Evolutionary conservation across 2,329 filamentous ascomycete species (phyloP), one percentile per base, ranked within the genome.

Genomic region (Paecilomyces formosus): DNA sequence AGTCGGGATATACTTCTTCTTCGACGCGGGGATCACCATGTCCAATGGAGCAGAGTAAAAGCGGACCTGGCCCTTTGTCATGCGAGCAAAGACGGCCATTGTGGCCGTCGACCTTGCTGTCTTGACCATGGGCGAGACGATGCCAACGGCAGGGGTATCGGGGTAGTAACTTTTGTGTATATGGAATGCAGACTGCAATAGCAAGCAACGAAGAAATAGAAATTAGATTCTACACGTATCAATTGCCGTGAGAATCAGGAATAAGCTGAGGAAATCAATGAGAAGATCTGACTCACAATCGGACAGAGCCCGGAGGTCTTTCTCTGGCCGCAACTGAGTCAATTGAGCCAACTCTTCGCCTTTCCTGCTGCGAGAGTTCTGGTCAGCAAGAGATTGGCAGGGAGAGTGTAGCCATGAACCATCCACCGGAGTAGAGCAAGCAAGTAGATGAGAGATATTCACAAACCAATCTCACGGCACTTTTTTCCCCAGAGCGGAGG

Each of bases 1-100:
- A 1, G 85, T 87, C 8, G 94, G 92, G 55, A 97, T 85, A 75
- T 96, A 97, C 76, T 95, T 95, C 74, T 88, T 84, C 80, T 97
- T 99, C 60, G 88, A 84, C 15, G 84, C 82, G 1, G 92, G 92
- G 59, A 96, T 82, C 50, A 75, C 72, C 62, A 72, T 72, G 61
- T 80, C 77, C 45, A 78, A 59, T 4, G 76, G 76, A 49, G 77
- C 75, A 56, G 78, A 78, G 66, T 79, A 80, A 60, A 68, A 65
- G 58, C 76, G 71, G 57, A 75, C 67, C 58, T 77, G 75, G 62
- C 71, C 68, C 61, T 72, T 73, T 57, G 69, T 61, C 68, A 73
- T 71, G 53, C 71, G 66, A 56, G 69, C 64, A 62, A 74, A 70
- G 56, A 67, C 62, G 59, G 68, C 70, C 70, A 73, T 70, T 57